phyloP scores from a whole-genome alignment of 2,329 filamentous ascomycete genomes.

The Fusarium gaditjirri region DNA sequence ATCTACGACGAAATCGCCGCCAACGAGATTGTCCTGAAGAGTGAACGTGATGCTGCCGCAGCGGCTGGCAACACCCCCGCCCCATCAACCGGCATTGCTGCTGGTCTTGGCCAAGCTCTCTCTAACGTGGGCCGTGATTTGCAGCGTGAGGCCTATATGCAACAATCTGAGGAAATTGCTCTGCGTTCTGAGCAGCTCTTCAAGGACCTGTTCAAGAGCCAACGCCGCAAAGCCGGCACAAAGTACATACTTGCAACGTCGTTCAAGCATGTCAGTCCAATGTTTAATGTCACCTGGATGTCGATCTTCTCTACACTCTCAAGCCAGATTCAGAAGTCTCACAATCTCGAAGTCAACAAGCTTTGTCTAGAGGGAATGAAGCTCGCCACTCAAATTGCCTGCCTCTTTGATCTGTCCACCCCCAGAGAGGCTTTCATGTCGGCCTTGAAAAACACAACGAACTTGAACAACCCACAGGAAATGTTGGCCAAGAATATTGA shows the following conservation, averaged over 20 bases:
- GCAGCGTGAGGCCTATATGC: conserved; percentile 90
- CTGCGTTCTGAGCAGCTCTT: conserved; percentile 83
- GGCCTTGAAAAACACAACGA: conserved; percentile 91
- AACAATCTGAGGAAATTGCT: conserved; percentile 93
- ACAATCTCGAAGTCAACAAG: conserved; percentile 91
- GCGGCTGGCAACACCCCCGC: conserved; percentile 73
- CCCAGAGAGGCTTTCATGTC: conserved; percentile 94
- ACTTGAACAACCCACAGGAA: conserved; percentile 93
- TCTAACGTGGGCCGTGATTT: conserved; percentile 92
- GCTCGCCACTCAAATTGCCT: conserved; percentile 91
- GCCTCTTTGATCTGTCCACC: conserved; percentile 92
- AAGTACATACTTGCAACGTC: conserved; percentile 93
- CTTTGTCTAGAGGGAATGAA: conserved; percentile 96
- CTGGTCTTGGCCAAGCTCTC: conserved; percentile 86
- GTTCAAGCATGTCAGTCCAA: conserved; percentile 93
- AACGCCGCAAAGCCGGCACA: conserved; percentile 77
- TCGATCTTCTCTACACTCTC: conserved; percentile 96
- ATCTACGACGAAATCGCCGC: conserved; percentile 93
- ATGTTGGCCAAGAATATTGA: conserved; percentile 97
- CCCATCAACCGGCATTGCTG: conserved; percentile 77
- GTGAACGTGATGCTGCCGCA: conserved; percentile 89
- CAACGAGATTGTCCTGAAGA: conserved; percentile 95
- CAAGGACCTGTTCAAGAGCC: conserved; percentile 90
- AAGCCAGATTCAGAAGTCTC: conserved; percentile 90
- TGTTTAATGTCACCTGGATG: conserved; percentile 99